Evolutionary conservation across 2,329 filamentous ascomycete species (phyloP), one percentile per base, ranked within the genome.

Genomic region (Pseudocercospora crystallina): DNA sequence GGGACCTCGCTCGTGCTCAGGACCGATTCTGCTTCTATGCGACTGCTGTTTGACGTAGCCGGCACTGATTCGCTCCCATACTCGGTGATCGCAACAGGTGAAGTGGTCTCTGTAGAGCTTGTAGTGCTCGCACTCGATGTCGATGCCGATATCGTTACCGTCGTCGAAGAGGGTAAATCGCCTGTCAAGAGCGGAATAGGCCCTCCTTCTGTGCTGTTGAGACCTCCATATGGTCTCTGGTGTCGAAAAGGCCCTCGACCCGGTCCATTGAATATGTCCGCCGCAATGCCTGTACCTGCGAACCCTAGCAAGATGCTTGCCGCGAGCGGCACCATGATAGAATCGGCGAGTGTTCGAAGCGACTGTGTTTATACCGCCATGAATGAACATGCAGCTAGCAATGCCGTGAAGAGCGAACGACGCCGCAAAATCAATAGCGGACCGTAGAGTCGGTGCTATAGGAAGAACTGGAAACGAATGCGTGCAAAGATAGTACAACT

Each of bases 251-350:
- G 47, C 29, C 42, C 37, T 37, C 33, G 43, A 39, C 43, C 7
- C 13, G 43, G 47, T 36, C 29, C 8, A 20, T 14, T 33, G 15
- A 46, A 31, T 14, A 43, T 30, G 30, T 43, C 47, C 20, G 38
- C 31, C 20, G 47, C 51, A 9, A 47, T 38, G 42, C 15, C 47
- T 41, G 51, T 47, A 31, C 30, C 42, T 43, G 42, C 37, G 12
- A 50, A 43, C 7, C 38, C 43, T 43, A 50, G 43, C 51, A 47
- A 31, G 7, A 54, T 33, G 26, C 15, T 47, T 46, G 51, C 51
- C 42, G 41, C 47, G 20, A 29, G 30, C 33, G 51, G 47, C 51
- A 54, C 38, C 47, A 50, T 54, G 14, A 31, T 47, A 46, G 40
- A 30, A 15, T 14, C 39, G 30, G 15, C 17, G n/a, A 45, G 29